phyloP scores from a whole-genome alignment of 805 yeast genomes.

The Candida boidinii region DNA sequence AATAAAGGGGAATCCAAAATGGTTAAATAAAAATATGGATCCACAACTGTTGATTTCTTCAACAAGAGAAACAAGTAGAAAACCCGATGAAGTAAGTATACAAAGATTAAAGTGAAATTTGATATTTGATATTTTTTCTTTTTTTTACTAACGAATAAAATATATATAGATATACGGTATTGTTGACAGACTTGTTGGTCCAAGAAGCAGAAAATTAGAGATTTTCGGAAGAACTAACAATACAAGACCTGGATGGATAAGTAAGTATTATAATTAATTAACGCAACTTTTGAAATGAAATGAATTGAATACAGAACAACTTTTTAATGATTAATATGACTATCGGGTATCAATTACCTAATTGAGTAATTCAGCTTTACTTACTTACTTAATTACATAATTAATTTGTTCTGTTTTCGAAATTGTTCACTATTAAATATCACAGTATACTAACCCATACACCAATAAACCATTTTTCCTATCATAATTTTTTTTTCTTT shows the following conservation, averaged over 20 bases:
- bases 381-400: too few species aligned
- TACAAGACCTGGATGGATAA: constrained; percentile 84
- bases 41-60: constrained; percentile 71
- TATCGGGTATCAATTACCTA: too few species aligned
- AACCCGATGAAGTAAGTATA: constrained; percentile 67
- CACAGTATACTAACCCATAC: constrained; percentile 93
- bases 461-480: constrained; percentile 50
- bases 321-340: too few species aligned
- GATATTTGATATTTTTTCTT: too few species aligned
- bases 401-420: constrained; percentile 42
- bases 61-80: constrained; percentile 82
- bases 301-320: too few species aligned
- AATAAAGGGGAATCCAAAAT: constrained; percentile 66
- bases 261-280: too few species aligned
- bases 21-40: constrained; percentile 64
- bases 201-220: constrained; percentile 70
- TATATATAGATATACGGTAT: constrained; percentile 51
- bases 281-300: too few species aligned
- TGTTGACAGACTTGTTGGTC: constrained; percentile 77
- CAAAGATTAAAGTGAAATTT: neutral
- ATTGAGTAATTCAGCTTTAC: too few species aligned
- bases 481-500: too few species aligned
- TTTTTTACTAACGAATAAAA: neutral
- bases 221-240: constrained; percentile 86
- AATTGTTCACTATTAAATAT: constrained; percentile 80